These are phyloP conservation scores for Apiospora sp. DNA, from an alignment of 2,329 filamentous ascomycete species.

Conservation along the genomic window DNA sequence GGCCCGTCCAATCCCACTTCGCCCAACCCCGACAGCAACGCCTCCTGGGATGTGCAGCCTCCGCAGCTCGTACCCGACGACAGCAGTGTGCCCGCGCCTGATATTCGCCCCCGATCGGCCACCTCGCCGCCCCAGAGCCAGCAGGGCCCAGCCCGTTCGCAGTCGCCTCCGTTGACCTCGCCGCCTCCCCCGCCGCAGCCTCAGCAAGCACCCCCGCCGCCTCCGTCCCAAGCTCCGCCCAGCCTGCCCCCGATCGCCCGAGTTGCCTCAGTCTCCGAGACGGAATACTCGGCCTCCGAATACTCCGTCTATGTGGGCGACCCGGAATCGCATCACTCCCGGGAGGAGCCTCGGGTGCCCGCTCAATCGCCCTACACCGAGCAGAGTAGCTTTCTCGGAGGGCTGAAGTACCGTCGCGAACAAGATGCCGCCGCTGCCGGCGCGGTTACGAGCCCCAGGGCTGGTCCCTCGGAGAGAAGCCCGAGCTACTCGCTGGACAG, in stretches of 20 bases:
- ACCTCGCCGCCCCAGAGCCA: conserved; percentile 37
- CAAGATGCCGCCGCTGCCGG: conserved; percentile 35
- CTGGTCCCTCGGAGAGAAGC: conserved; percentile 33
- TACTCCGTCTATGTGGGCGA: conserved; percentile 18
- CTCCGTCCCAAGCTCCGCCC: conserved; percentile 17
- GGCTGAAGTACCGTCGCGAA: conserved; percentile 59
- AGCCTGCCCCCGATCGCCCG: conserved; percentile 48
- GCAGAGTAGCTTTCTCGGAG: conserved; percentile 61
- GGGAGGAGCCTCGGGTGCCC: conserved; percentile 41
- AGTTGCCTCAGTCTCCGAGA: conserved; percentile 35
- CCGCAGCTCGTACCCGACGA: conserved; percentile 53
- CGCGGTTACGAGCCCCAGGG: conserved; percentile 25
- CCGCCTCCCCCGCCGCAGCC: conserved; percentile 46
- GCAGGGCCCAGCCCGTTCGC: conserved; percentile 45
- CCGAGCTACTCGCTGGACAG: conserved; percentile 30
- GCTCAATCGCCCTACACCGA: conserved; percentile 46
- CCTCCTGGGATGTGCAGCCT: conserved; percentile 51
- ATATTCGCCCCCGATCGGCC: conserved; percentile 48
- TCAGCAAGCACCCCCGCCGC: conserved; percentile 40
- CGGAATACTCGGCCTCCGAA: conserved; percentile 30
- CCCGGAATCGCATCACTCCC: neutral
- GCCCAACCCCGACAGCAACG: conserved; percentile 56
- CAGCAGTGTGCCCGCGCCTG: conserved; percentile 53
- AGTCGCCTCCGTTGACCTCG: conserved; percentile 45
- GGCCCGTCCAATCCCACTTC: conserved; percentile 64